Percentiles rank a stretch among this genome's conserved stretches.
Evolutionary conservation across 352 stramenopile genomes (phyloP).

Genomic region (Pythium coloratum): DNA sequence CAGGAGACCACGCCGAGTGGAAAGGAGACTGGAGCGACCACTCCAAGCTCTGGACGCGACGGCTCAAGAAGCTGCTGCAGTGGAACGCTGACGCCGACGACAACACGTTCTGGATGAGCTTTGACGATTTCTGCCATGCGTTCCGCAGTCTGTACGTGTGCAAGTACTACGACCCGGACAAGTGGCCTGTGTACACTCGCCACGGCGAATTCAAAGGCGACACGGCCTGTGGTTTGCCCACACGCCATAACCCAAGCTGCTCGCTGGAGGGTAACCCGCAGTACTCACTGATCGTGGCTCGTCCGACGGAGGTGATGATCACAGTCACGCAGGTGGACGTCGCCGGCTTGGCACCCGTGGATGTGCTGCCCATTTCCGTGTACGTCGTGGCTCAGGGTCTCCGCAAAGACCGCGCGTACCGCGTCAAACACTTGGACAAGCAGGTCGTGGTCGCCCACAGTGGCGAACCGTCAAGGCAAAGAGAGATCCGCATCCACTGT

Average conservation of each 20-base stretch:
- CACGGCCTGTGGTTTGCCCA: constrained; percentile 84
- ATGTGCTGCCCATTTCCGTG: constrained; percentile 66
- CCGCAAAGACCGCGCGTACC: constrained; percentile 54
- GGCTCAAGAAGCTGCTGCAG: constrained; percentile 79
- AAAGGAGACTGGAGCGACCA: constrained; percentile 92
- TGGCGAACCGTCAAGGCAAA: constrained; percentile 62
- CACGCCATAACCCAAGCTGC: constrained; percentile 78
- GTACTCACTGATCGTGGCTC: constrained; percentile 70
- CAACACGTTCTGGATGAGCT: constrained; percentile 95
- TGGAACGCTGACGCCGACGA: constrained; percentile 69
- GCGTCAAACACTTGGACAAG: constrained; percentile 59
- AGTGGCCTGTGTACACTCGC: constrained; percentile 57
- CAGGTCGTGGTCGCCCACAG: constrained; percentile 82
- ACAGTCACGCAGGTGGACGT: constrained; percentile 84
- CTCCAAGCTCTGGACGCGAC: constrained; percentile 89
- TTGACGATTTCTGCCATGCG: constrained; percentile 92
- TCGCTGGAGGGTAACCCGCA: constrained; percentile 88
- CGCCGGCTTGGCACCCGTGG: constrained; percentile 56
- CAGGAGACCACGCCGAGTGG: constrained; percentile 91
- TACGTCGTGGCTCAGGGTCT: constrained; percentile 61
- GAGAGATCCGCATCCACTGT: constrained; percentile 81
- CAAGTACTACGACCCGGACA: constrained; percentile 89
- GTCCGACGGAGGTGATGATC: constrained; percentile 84
- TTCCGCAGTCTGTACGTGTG: constrained; percentile 93
- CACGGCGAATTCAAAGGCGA: constrained; percentile 64